Conservation (phyloP, 306 rosid species). For the Pterocarpus santalinus region DNA sequence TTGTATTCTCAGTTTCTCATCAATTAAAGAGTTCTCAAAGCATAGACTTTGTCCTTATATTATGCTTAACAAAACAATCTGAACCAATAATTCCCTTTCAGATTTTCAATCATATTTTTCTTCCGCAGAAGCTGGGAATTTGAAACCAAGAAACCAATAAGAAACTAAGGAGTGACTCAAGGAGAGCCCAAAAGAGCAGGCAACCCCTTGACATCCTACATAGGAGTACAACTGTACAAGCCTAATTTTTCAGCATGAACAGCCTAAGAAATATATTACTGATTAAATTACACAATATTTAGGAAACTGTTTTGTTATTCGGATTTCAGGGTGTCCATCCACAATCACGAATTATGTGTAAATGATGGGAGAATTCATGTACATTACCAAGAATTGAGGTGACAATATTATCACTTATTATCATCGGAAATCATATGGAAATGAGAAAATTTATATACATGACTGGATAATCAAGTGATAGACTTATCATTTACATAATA, state of each 20-base stretch:
- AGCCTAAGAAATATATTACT: constrained; percentile 41
- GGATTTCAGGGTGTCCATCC: too few species aligned
- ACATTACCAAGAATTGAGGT: too few species aligned
- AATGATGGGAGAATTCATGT: too few species aligned
- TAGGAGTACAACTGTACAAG: constrained; percentile 23
- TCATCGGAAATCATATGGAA: too few species aligned
- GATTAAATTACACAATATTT: constrained; percentile 9
- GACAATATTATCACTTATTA: too few species aligned
- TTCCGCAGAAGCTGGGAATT: constrained; percentile 19
- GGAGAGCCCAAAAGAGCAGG: constrained; percentile 50
- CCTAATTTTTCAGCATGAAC: constrained; percentile 48
- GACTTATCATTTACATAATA: too few species aligned
- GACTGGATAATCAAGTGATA: too few species aligned
- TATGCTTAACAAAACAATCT: constrained; percentile 32
- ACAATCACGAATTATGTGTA: too few species aligned
- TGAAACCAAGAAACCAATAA: constrained; percentile 17
- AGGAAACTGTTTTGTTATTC: too few species aligned
- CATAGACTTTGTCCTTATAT: background rate
- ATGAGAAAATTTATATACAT: too few species aligned
- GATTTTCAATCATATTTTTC: constrained; percentile 33
- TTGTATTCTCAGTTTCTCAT: background rate
- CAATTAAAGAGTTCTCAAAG: background rate
- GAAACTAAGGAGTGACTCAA: constrained; percentile 50
- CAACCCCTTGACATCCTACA: constrained; percentile 41
- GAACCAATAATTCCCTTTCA: constrained; percentile 24